A percentile compares a stretch with the other conserved stretches of the same genome.
phyloP scores from a whole-genome alignment of 2,329 filamentous ascomycete genomes.

The Gremmenia infestans region DNA sequence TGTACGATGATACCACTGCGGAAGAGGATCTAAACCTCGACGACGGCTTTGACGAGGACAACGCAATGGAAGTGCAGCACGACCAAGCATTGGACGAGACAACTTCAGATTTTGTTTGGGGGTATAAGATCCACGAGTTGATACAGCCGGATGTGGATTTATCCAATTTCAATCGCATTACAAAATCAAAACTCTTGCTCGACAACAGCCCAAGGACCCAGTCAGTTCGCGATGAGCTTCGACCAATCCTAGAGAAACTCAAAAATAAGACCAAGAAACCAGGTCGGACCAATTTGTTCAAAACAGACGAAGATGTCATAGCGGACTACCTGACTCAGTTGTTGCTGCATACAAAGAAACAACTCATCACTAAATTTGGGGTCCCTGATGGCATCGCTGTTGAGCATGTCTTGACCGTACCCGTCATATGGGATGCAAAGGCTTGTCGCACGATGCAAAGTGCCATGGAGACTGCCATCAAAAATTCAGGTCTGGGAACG shows the following conservation, averaged over 20 bases:
- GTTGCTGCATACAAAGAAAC: conserved; percentile 12
- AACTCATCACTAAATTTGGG: neutral
- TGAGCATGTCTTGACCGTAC: conserved; percentile 15
- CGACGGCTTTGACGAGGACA: neutral
- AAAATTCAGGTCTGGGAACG: conserved; percentile 5
- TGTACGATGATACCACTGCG: neutral
- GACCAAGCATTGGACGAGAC: neutral
- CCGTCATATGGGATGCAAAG: conserved; percentile 11
- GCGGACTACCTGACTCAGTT: conserved; percentile 12
- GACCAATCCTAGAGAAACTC: conserved; percentile 2
- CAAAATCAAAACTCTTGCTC: conserved; percentile 13
- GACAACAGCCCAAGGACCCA: conserved; percentile 12
- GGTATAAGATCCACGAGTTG: conserved; percentile 4
- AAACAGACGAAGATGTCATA: conserved; percentile 13
- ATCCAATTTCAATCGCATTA: conserved; percentile 7
- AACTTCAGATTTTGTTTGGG: conserved; percentile 4
- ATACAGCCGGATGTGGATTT: neutral
- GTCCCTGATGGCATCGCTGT: neutral
- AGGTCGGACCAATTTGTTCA: neutral
- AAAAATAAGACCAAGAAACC: conserved; percentile 2
- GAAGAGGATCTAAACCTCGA: neutral
- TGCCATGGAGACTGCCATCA: conserved; percentile 10
- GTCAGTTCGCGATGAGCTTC: conserved; percentile 8
- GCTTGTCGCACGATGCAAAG: conserved; percentile 17
- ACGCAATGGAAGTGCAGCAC: neutral